Base-by-base conservation (phyloP, 257 asterid genomes). In the Petunia axillaris region DNA sequence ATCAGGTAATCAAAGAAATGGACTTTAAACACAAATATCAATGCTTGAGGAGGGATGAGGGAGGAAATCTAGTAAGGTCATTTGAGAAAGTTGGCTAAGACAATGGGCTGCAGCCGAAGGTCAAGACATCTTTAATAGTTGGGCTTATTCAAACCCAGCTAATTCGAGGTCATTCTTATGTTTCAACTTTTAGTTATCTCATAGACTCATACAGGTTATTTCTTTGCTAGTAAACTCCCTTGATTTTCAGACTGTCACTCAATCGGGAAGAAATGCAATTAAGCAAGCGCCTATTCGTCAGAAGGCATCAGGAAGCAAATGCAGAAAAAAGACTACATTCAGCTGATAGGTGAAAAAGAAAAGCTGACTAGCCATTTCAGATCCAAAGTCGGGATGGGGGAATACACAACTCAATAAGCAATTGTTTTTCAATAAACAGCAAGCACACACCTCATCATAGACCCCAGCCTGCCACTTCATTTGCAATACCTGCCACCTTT, bases 401-500 rank as follows among this genome's bases (percentile, higher is more conserved):
- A 50, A 54, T 50, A 50, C 13, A 35, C 46, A 35, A 50, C 46
- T 50, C 78, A 35, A 6, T 6, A 41, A 13, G 46, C 62, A 73
- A 78, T 78, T 53, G 14, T 37, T 78, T 36, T 6, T 25, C 37
- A 55, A 52, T 43, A 53, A 73, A 58, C 60, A 63, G 40, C 8
- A 79, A 77, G 14, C 14, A 50, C 36, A 57, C 88, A 94, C 98
- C 97, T 91, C 93, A 77, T 88, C 83, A 53, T 74, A 78, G 59
- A 85, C 43, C 75, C 89, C 87, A 60, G 67, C 77, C 77, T 85
- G 92, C 89, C 90, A 86, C 87, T 88, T 91, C 81, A 85, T 93
- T 82, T 88, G 97, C 89, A 94, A 82, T 82, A 85, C 77, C 83
- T 93, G 91, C 97, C 89, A 86, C 83, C 95, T 89, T 81, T 93